Evolutionary conservation across 176 grass and related monocot genomes (phyloP), one percentile per base, ranked within the genome.

Genomic region (Poa pratensis): DNA sequence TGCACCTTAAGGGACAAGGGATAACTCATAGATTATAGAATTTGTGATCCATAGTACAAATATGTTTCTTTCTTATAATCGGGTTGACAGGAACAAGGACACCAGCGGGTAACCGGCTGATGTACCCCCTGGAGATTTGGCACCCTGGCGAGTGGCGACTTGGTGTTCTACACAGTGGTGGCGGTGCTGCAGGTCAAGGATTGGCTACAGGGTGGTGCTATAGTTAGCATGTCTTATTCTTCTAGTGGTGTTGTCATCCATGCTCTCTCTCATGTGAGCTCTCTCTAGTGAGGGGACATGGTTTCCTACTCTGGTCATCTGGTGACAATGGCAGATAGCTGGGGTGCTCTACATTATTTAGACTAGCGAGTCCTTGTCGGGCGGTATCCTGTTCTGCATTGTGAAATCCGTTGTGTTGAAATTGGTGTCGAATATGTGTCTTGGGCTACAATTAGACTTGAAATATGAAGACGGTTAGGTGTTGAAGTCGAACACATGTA

Each of bases 1-100:
- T 78, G 79, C 54, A 66, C 35, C 80, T 40, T 78, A 83, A 71
- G 34, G 34, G 49, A 83, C 72, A 83, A 71, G 34, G 34, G 49
- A 83, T 57, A 73, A 22, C 28, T 74, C 50, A 75, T 32, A 74
- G 20, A 59, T 83, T 80, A 71, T 73, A 66, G 64, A 27, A 66
- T 74, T 78, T 79, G 49, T 37, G 19, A 53, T 48, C 65, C 64
- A 73, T 35, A 48, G 64, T 55, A 90, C 73, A 54, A 35, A 49
- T 66, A 87, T 40, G 39, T 80, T 80, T 51, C 49, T 51, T 90
- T 90, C 78, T 75, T 83, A 80, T 17, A 66, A 57, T 22, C 13
- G 13, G 74, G 67, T 80, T 75, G 59, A 50, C 67, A 23, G 13
- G 60, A 87, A 67, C 59, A 90, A 87, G 54, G 74, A 59, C n/a